Evolutionary conservation across 2,329 filamentous ascomycete species (phyloP).

Genomic region (Fusarium sp.): DNA sequence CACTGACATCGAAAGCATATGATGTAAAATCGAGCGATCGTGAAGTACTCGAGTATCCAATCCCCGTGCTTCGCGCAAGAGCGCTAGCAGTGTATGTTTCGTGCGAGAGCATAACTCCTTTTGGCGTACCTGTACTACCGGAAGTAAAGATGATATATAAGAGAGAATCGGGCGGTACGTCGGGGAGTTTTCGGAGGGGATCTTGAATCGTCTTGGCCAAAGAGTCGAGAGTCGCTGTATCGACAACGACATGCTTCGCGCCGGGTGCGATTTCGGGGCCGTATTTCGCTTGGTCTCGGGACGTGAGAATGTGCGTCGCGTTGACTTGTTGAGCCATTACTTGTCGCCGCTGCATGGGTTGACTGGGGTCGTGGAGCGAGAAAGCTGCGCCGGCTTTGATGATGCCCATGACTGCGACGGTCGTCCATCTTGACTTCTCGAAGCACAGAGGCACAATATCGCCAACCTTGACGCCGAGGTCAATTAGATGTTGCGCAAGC

Average conservation of each 20-base stretch:
- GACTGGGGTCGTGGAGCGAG: slow-evolving; percentile 44
- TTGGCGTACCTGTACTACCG: slow-evolving; percentile 70
- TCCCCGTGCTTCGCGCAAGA: slow-evolving; percentile 40
- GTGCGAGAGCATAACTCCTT: slow-evolving; percentile 66
- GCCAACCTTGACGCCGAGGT: slow-evolving; percentile 37
- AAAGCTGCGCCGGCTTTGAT: slow-evolving; percentile 48
- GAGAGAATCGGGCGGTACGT: slow-evolving; percentile 53
- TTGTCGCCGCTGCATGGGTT: slow-evolving; percentile 38
- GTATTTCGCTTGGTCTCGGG: slow-evolving; percentile 23
- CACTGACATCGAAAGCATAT: slow-evolving; percentile 64
- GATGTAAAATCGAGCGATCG: slow-evolving; percentile 58
- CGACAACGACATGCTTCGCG: slow-evolving; percentile 30
- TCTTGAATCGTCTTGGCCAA: slow-evolving; percentile 24
- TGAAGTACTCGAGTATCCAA: slow-evolving; percentile 52
- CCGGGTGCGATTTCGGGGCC: slow-evolving; percentile 31
- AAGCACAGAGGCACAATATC: slow-evolving; percentile 45
- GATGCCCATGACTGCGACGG: slow-evolving; percentile 44
- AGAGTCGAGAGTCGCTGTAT: slow-evolving; percentile 12
- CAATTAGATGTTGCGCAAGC: slow-evolving; percentile 31
- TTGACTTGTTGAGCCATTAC: slow-evolving; percentile 35
- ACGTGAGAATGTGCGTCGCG: slow-evolving; percentile 34
- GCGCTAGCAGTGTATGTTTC: slow-evolving; percentile 56
- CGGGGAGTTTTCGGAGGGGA: slow-evolving; percentile 41
- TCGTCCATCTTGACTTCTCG: slow-evolving; percentile 46
- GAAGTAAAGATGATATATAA: slow-evolving; percentile 72